phyloP scores from a whole-genome alignment of 2,329 filamentous ascomycete genomes.

The Venturia nashicola region DNA sequence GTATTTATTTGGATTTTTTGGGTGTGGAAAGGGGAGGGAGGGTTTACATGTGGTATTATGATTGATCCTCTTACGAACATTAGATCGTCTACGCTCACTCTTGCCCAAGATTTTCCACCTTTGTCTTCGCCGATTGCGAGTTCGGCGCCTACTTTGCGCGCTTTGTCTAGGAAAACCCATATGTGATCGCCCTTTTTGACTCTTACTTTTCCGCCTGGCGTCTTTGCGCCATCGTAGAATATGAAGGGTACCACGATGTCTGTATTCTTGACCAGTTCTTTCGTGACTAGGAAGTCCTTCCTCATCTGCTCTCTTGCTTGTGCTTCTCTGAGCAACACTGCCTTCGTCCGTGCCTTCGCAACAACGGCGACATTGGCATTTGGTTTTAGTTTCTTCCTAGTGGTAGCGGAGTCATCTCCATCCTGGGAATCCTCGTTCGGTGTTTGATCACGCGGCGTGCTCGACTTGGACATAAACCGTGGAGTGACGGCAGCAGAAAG shows the following conservation, averaged over 20 bases:
- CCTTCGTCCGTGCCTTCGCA: constrained; percentile 69
- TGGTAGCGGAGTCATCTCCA: constrained; percentile 20
- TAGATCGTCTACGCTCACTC: constrained; percentile 88
- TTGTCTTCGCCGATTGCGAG: constrained; percentile 58
- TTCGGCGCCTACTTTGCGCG: constrained; percentile 79
- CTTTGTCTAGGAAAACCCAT: constrained; percentile 88
- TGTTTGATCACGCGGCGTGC: constrained; percentile 24
- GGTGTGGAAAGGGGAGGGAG: not conserved
- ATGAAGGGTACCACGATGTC: constrained; percentile 90
- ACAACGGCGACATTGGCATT: constrained; percentile 50
- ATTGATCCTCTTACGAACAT: constrained; percentile 84
- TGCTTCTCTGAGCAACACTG: constrained; percentile 64
- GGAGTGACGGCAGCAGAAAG: constrained; percentile 24
- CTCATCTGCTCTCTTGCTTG: constrained; percentile 61
- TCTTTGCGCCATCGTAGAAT: constrained; percentile 90
- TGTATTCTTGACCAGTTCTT: constrained; percentile 77
- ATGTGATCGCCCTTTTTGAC: constrained; percentile 88
- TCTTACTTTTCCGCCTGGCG: constrained; percentile 69
- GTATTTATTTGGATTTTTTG: not conserved
- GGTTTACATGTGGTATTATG: constrained; percentile 83
- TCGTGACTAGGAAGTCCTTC: constrained; percentile 69
- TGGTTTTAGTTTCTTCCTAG: constrained; percentile 45
- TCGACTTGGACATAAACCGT: constrained; percentile 21
- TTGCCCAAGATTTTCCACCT: constrained; percentile 72
- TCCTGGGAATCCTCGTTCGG: constrained; percentile 20